Evolutionary conservation across 2,329 filamentous ascomycete genomes (phyloP), one percentile per base, ranked within the genome.

Genomic region (Corinectria fuckeliana): DNA sequence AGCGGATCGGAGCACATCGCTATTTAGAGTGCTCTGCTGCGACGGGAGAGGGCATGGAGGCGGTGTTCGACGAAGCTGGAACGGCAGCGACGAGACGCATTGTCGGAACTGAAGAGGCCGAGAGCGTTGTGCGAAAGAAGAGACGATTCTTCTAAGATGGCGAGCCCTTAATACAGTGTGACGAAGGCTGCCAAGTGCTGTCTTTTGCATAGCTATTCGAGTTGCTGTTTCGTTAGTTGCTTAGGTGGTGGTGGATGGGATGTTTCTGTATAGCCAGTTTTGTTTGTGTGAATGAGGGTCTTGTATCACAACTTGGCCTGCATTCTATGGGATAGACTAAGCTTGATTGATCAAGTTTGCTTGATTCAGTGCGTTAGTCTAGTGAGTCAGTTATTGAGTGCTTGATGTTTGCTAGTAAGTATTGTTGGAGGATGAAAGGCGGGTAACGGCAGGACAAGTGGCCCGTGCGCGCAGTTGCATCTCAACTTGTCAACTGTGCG

Each of bases 11-110:
- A 2, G 73, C 71, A 0, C 47, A 68, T 21, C 51, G 56, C 5
- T 78, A 77, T 39, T 26, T 69, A 9, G 76, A 78, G 55, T 77
- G 75, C 52, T 78, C 76, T 5, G 74, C 76, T 45, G 60, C 67
- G 10, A 76, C 72, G 6, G 75, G 76, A 1, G 70, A 78, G 20
- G 75, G 74, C 5, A 63, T 77, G 53, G 67, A 72, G 11, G 60
- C 57, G 4, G 39, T 77, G 2, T 61, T 78, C 3, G 70, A 75
- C 10, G 66, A 69, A 1, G 63, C 67, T 23, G 70, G 44, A 2
- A 56, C 50, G 28, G 70, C 72, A 53, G 71, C 72, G 0, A 64
- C 65, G 9, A 54, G 62, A 30, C 60, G 66, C 21, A 60, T 61
- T 38, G 26, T 70, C 3, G 62, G 54, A 49, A 55, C n/a, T 5